Evolutionary conservation across 2,329 filamentous ascomycete species (phyloP), one percentile per base, ranked within the genome.

Genomic region (Pseudogymnoascus verrucosus): DNA sequence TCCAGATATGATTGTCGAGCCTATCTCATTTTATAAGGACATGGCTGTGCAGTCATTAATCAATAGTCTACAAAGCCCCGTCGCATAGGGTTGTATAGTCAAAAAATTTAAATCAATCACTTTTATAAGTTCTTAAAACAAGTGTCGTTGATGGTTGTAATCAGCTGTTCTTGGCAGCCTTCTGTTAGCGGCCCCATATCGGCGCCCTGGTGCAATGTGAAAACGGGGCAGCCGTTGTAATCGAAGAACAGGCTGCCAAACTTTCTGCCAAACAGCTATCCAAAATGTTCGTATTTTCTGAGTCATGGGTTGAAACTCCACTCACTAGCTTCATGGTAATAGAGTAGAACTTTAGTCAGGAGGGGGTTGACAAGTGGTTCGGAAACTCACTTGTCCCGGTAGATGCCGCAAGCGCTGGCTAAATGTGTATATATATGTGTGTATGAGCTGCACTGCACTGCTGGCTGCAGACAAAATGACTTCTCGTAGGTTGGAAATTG

Each of bases 1-100:
- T 19, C 47, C 64, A 21, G 47, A 60, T 23, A 34, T 63, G 40
- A 39, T 23, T 16, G 36, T 60, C 19, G 37, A 62, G 28, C 61
- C 44, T 23, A 31, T 65, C n/a, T 16, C 19, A 16, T 31, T 37
- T 28, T 63, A 65, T 23, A 60, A 65, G 34, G 61, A 39, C 14
- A 62, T 65, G 64, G 61, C 64, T 14, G 57, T 44, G 10, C 39
- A 64, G 28, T 64, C 63, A 37, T 37, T 64, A 26, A 42, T 64
- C 21, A 39, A n/a, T n/a, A 39, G 36, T 7, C 36, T 39, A 39
- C 36, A 39, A 39, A 39, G 36, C 14, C 36, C 36, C 14, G 14
- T 39, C 5, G 36, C 14, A 39, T 39, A 39, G 36, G 36, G 14
- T 39, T 39, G 36, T 39, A 39, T n/a, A 39, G 36, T 39, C 14